Conservation (phyloP, 306 rosid species). For the Fragaria iinumae region DNA sequence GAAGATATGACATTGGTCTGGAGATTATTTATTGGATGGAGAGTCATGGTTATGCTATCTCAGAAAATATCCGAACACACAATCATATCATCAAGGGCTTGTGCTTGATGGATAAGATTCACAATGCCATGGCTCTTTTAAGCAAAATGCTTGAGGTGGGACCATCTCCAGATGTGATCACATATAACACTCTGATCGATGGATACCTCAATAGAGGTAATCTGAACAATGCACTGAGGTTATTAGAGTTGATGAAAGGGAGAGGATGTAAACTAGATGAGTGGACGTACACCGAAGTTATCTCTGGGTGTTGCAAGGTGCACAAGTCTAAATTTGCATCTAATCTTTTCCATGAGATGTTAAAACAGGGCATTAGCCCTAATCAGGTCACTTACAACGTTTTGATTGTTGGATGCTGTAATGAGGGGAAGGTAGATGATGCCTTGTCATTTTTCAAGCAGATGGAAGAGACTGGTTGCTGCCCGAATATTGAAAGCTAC, state of each 20-base stretch:
- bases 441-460: slow-evolving; percentile 32
- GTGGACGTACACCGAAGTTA: slow-evolving; percentile 41
- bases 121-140: slow-evolving; percentile 38
- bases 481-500: slow-evolving; percentile 37
- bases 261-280: slow-evolving; percentile 38
- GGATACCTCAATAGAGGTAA: slow-evolving; percentile 29
- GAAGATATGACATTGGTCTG: slow-evolving; percentile 31
- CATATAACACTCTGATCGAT: slow-evolving; percentile 38
- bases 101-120: slow-evolving; percentile 29
- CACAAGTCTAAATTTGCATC: slow-evolving; percentile 26
- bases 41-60: slow-evolving; percentile 22
- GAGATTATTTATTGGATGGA: slow-evolving; percentile 40
- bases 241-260: slow-evolving; percentile 40
- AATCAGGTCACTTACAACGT: slow-evolving; percentile 38
- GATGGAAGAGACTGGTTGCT: slow-evolving; percentile 37
- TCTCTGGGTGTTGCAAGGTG: slow-evolving; percentile 35
- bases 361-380: slow-evolving; percentile 34
- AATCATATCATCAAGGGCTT: slow-evolving; percentile 41
- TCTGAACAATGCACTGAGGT: slow-evolving; percentile 36
- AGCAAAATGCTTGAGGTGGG: slow-evolving; percentile 42
- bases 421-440: slow-evolving; percentile 28
- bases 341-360: slow-evolving; percentile 34
- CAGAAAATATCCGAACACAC: slow-evolving; percentile 31
- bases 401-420: slow-evolving; percentile 39
- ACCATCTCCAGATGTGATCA: slow-evolving; percentile 35